Evolutionary conservation across 768 basidiomycete species (phyloP).

Genomic region (Phaeotremella skinneri): DNA sequence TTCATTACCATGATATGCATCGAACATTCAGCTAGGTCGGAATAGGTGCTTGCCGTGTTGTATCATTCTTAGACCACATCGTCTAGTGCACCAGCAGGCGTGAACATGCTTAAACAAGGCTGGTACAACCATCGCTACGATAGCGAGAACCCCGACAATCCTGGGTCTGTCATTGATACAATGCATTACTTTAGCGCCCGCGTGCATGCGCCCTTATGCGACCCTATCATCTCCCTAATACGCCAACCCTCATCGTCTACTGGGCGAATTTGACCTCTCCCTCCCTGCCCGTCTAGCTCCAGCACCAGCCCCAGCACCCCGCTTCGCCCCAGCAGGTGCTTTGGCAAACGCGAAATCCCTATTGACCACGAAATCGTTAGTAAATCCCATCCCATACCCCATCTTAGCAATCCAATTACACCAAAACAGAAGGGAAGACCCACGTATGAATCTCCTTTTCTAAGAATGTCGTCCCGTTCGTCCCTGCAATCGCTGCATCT

Average conservation of each 20-base stretch:
- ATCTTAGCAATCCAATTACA: neutral
- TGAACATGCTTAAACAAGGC: too few relatives aligned
- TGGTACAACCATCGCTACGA: neutral
- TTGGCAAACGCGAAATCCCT: constrained; percentile 46
- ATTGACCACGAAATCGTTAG: neutral
- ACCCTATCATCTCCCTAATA: neutral
- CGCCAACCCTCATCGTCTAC: constrained; percentile 22
- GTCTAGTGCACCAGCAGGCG: too few relatives aligned
- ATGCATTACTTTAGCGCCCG: neutral
- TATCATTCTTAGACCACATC: too few relatives aligned
- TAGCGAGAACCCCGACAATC: too few relatives aligned
- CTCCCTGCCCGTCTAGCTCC: constrained; percentile 23
- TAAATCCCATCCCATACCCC: neutral
- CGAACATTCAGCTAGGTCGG: too few relatives aligned
- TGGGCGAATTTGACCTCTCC: constrained; percentile 36
- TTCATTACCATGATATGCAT: too few relatives aligned
- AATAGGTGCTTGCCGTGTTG: too few relatives aligned
- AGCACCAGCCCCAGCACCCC: constrained; percentile 10
- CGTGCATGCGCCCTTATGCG: neutral
- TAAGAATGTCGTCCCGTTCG: constrained; percentile 74
- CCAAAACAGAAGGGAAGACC: constrained; percentile 14
- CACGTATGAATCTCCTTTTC: constrained; percentile 76
- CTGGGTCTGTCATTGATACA: neutral
- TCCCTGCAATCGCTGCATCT: constrained; percentile 86
- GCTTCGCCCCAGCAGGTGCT: constrained; percentile 28